Base-by-base conservation (phyloP, 2,329 filamentous ascomycete genomes). In the Penicillium glabrum region DNA sequence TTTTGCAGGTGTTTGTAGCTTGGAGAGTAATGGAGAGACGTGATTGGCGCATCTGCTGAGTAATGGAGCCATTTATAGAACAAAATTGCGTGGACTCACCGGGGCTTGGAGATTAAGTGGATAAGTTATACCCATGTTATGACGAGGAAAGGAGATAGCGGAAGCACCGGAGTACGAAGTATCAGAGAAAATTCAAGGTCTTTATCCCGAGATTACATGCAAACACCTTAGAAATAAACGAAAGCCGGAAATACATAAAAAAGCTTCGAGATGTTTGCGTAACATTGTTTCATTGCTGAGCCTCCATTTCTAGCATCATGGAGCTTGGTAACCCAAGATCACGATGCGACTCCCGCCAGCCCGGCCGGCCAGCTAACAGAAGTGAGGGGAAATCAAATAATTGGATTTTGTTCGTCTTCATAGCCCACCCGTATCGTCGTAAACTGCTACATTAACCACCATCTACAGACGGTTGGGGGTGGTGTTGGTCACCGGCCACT, bases 401-500 rank as follows among this genome's bases (percentile, higher is more conserved):
- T 48, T 51, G 53, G 62, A 61, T 67, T 67, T 66, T 66, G 56
- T 58, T 67, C 61, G 58, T 56, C 59, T 61, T 61, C 58, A 50
- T 64, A 53, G 58, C 53, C 58, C 62, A 49, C 61, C 62, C 64
- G 58, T 66, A 63, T 62, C 61, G 54, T 67, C 63, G 56, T 67
- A 62, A 67, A 64, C 60, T 63, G 57, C 56, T 59, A 43, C 48
- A 47, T 24, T 35, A 51, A 49, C 44, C 37, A 53, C 35, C 35
- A 33, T 63, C 86, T 87, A 96, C 83, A 96, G 86, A 83, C 93
- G 92, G 83, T 91, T 93, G 57, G 86, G 85, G 56, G 83, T 80
- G 62, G 87, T 86, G 57, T 89, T 66, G 33, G 64, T 91, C 57
- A 90, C 89, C 35, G 91, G 91, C 93, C 93, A 97, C 79, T 96